Percentiles rank a stretch among this genome's conserved stretches.
Conservation (phyloP, 805 yeast species). For the Blastobotrys attinorum region DNA sequence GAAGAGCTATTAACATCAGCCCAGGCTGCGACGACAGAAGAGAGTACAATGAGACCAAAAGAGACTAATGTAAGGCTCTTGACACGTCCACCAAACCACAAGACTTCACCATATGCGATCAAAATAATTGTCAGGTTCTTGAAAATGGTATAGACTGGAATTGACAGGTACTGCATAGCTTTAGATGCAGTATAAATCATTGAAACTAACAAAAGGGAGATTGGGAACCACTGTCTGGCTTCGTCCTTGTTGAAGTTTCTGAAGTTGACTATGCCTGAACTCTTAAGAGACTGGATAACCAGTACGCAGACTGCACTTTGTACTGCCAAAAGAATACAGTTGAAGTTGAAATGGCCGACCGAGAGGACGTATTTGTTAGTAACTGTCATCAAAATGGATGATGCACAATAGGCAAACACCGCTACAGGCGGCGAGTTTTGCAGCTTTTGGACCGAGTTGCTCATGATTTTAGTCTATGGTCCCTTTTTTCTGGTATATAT, state of each 20-base stretch:
- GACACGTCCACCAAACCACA: constrained; percentile 93
- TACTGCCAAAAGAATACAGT: constrained; percentile 80
- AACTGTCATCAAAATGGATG: constrained; percentile 95
- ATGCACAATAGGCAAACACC: constrained; percentile 59
- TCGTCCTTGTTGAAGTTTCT: constrained; percentile 80
- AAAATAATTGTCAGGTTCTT: constrained; percentile 93
- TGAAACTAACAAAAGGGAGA: constrained; percentile 75
- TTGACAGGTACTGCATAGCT: constrained; percentile 83
- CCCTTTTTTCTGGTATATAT: not conserved
- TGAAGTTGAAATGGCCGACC: constrained; percentile 70
- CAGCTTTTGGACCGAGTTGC: constrained; percentile 1
- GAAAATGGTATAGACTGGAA: constrained; percentile 96
- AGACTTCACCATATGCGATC: constrained; percentile 96
- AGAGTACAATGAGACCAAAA: constrained; percentile 84
- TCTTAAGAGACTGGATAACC: constrained; percentile 65
- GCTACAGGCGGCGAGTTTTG: constrained; percentile 31
- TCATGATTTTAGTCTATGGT: not conserved
- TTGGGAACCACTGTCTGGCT: constrained; percentile 92
- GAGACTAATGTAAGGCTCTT: constrained; percentile 85
- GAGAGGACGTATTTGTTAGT: constrained; percentile 92
- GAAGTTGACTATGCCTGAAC: constrained; percentile 70
- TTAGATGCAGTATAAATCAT: constrained; percentile 97
- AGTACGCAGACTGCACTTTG: constrained; percentile 79
- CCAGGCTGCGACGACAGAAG: constrained; percentile 92
- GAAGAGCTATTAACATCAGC: constrained; percentile 55